Evolutionary conservation across 1,284 basidiomycete species (phyloP), one percentile per base, ranked within the genome.

Genomic region (Testicularia cyperi): DNA sequence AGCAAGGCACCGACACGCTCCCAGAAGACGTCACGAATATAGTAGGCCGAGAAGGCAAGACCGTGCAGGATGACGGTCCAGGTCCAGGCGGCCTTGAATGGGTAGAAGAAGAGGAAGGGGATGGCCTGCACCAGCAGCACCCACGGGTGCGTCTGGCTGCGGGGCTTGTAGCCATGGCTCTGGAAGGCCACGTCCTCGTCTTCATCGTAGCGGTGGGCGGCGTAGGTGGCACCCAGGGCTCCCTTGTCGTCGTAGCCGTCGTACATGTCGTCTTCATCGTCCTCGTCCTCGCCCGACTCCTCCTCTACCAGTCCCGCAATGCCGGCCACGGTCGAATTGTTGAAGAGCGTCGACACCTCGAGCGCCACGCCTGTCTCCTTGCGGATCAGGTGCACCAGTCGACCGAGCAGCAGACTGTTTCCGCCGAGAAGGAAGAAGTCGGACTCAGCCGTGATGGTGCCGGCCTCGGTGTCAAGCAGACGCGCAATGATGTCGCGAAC

Each of bases 401-500:
- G 67, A 33, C 74, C 74, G 3, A 76, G 69, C 46, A 76, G 44
- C 30, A 76, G 62, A 60, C 65, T 68, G 60, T 76, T 76, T 24
- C 74, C 74, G 38, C 74, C 74, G 28, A 76, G 66, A 24, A 76
- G 42, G 74, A 76, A 76, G 40, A 76, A 76, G 61, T 76, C 74
- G 18, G 71, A 74, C 38, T 76, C 74, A 44, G 72, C 72, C 1
- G 74, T 76, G 51, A 76, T 76, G 15, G 72, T 72, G 28, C 74
- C 71, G 9, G 71, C 58, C 27, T 76, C 74, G 21, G 72, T 74
- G 51, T 76, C 72, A 35, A 76, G 65, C 21, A 76, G 58, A 35
- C 65, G 64, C 20, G 70, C 72, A 25, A 76, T 75, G 37, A 76
- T 74, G 47, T 75, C 71, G 22, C 74, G 66, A 9, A 76, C 74